Percentiles rank a stretch among this genome's conserved stretches.
Conservation (phyloP, 441 rosid species). For the Dalechampia spathulata region DNA sequence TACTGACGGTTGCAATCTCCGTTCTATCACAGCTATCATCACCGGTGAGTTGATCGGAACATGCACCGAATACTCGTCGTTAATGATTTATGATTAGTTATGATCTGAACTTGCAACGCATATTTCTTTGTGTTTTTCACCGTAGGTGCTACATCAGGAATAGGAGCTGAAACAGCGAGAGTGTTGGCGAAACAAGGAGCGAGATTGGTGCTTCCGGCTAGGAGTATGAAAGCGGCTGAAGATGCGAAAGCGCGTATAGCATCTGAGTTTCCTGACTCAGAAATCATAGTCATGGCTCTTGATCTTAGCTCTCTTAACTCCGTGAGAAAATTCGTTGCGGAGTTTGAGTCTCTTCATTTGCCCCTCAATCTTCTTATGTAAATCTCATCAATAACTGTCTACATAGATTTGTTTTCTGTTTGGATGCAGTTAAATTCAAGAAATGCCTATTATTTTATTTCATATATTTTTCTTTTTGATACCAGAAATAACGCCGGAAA, state of each 20-base stretch:
- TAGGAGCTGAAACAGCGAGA: slow-evolving; percentile 90
- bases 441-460: not conserved
- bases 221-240: slow-evolving; percentile 77
- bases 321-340: slow-evolving; percentile 50
- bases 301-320: slow-evolving; percentile 85
- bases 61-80: no score
- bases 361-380: slow-evolving; percentile 93
- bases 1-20: slow-evolving; percentile 42
- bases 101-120: no score
- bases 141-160: slow-evolving; percentile 89
- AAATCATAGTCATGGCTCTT: slow-evolving; percentile 64
- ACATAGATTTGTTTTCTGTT: slow-evolving; percentile 6
- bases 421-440: slow-evolving; percentile 11
- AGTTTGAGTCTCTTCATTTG: slow-evolving; percentile 59
- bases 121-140: no score
- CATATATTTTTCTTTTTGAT: not conserved
- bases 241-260: slow-evolving; percentile 60
- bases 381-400: not conserved
- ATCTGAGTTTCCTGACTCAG: slow-evolving; percentile 59
- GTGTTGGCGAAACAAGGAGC: slow-evolving; percentile 72
- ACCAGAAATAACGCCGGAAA: slow-evolving; percentile 89
- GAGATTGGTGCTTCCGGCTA: slow-evolving; percentile 68
- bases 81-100: no score
- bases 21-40: slow-evolving; percentile 68
- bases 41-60: slow-evolving; percentile 43